These are phyloP conservation scores for Stenocarpella maydis DNA, from an alignment of 2,329 filamentous ascomycete genomes.

Conservation along the genomic window DNA sequence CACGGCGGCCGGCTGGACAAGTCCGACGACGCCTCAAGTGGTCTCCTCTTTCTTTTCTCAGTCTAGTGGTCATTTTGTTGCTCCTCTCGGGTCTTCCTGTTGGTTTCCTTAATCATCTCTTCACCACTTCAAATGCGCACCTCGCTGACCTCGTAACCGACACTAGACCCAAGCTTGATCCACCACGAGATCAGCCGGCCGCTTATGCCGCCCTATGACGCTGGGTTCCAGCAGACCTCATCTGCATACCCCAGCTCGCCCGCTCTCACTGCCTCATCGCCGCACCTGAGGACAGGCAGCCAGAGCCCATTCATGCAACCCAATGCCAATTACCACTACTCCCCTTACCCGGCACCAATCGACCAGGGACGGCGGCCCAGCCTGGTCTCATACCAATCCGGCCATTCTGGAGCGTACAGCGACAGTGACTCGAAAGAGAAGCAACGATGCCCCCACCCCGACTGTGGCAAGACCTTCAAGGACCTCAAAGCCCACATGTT, in stretches of 20 bases:
- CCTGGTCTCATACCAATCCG: conserved; percentile 74
- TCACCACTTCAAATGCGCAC: conserved; percentile 32
- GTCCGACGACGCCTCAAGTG: conserved; percentile 42
- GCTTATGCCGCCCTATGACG: conserved; percentile 60
- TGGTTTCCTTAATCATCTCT: conserved; percentile 54
- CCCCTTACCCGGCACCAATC: conserved; percentile 59
- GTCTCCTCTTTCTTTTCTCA: conserved; percentile 60
- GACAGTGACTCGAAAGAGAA: conserved; percentile 72
- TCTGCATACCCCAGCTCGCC: conserved; percentile 67
- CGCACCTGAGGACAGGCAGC: conserved; percentile 62
- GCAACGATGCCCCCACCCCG: conserved; percentile 79
- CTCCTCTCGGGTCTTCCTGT: conserved; percentile 61
- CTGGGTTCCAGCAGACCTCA: conserved; percentile 55
- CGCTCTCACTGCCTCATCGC: conserved; percentile 63
- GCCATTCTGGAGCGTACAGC: conserved; percentile 66
- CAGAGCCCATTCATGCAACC: conserved; percentile 70
- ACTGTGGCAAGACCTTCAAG: conserved; percentile 88
- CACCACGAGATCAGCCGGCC: conserved; percentile 61
- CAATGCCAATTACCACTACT: conserved; percentile 54
- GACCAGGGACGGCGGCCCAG: conserved; percentile 68
- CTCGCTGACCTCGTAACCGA: conserved; percentile 47
- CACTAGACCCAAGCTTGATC: conserved; percentile 63
- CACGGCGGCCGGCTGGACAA: conserved; percentile 43
- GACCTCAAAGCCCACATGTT: conserved; percentile 94
- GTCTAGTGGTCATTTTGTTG: conserved; percentile 60